phyloP scores from a whole-genome alignment of 192 early-diverging fungal species.

The Pecoramyces ruminantium region DNA sequence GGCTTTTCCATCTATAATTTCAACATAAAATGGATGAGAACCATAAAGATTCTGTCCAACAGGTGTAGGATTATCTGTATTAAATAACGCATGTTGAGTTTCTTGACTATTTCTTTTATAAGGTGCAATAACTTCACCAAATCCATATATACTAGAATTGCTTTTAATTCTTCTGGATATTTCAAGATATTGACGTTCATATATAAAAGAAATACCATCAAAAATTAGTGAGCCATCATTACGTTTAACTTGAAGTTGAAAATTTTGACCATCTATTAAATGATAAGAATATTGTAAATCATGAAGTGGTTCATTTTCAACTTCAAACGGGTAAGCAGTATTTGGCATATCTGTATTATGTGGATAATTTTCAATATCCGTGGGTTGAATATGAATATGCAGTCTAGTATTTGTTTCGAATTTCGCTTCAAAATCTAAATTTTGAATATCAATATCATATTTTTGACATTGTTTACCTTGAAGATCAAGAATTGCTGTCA shows the following conservation, averaged over 20 bases:
- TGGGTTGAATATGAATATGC: conserved; percentile 25
- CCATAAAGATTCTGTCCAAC: conserved; percentile 42
- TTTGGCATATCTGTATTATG: conserved; percentile 10
- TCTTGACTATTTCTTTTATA: conserved; percentile 26
- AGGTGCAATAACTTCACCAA: conserved; percentile 35
- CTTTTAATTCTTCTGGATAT: conserved; percentile 26
- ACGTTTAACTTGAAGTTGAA: not conserved
- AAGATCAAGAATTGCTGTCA: not conserved
- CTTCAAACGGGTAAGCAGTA: conserved; percentile 5
- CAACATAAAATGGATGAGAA: conserved; percentile 42
- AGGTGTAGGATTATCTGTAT: conserved; percentile 19
- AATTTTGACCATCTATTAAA: not conserved
- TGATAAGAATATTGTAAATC: conserved; percentile 14
- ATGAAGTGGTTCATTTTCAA: conserved; percentile 5
- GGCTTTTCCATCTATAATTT: conserved; percentile 31
- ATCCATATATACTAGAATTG: conserved; percentile 46
- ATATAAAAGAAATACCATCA: conserved; percentile 19
- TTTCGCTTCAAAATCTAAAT: conserved; percentile 12
- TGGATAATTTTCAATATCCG: conserved; percentile 21
- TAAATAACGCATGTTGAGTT: conserved; percentile 16
- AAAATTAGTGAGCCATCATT: not conserved
- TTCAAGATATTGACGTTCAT: conserved; percentile 49
- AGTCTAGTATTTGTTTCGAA: conserved; percentile 31
- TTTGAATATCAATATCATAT: not conserved
- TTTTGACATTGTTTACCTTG: not conserved